phyloP scores from a whole-genome alignment of 805 yeast species.

The Cyberlindnera misumaiensis region DNA sequence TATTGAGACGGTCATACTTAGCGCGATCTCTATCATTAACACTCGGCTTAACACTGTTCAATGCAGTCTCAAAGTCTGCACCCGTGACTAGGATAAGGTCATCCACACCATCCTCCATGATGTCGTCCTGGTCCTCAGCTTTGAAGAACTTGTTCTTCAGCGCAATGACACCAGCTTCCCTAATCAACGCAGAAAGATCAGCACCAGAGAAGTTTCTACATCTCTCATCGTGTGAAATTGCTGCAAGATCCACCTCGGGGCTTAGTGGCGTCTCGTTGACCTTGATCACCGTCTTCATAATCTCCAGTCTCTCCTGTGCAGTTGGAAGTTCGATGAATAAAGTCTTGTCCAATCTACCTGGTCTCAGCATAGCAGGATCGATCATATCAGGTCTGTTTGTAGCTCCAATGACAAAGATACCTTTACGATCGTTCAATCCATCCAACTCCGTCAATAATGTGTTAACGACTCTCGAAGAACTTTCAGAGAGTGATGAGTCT shows the following conservation, averaged over 20 bases:
- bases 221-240: conserved; percentile 66
- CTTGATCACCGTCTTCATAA: conserved; percentile 66
- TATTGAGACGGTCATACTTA: conserved; percentile 69
- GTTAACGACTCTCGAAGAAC: conserved; percentile 89
- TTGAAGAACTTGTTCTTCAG: conserved; percentile 66
- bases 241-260: conserved; percentile 48
- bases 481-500: conserved; percentile 81
- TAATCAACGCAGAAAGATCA: conserved; percentile 81
- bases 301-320: conserved; percentile 71
- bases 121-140: conserved; percentile 40
- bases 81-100: conserved; percentile 46
- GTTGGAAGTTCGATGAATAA: conserved; percentile 85
- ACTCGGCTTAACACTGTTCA: conserved; percentile 76
- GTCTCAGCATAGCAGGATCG: conserved; percentile 96
- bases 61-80: conserved; percentile 66
- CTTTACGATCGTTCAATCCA: conserved; percentile 87
- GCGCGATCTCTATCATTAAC: conserved; percentile 80
- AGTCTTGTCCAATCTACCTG: conserved; percentile 93
- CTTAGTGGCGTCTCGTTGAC: conserved; percentile 73
- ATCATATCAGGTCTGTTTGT: conserved; percentile 98
- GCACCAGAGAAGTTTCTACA: conserved; percentile 95
- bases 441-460: conserved; percentile 91
- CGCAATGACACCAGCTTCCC: conserved; percentile 92
- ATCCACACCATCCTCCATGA: conserved; percentile 34
- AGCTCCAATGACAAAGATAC: conserved; percentile 93